Base-by-base conservation (phyloP, 1,284 basidiomycete species). In the Sporisorium scitamineum region DNA sequence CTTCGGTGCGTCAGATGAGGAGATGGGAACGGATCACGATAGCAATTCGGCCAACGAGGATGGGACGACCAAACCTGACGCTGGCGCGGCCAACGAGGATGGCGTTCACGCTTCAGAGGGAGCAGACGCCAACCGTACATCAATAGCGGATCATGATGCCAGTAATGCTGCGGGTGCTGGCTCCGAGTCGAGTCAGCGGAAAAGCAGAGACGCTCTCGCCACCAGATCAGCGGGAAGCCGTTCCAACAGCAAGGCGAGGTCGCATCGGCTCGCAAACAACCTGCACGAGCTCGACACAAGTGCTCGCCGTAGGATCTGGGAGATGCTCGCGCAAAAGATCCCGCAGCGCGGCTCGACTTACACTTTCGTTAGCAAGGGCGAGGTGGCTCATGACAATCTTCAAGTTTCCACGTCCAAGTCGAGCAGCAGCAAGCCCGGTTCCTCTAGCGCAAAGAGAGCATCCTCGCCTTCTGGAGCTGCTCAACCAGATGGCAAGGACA, bases 331-430 rank as follows among this genome's bases (percentile, higher is more conserved):
- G 2, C 64, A 68, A 18, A 76, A 71, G 64, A 70, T 71, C 37
- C 64, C 73, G 26, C 68, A 76, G 31, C 73, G 73, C n/a, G 73
- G 73, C 6, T 76, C 73, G 3, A 76, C 73, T 2, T 76, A 76
- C 41, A 76, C 68, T 5, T 76, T 76, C 20, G 68, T 76, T 55
- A 76, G 68, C 55, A 70, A 76, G 39, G 73, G 73, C 16, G 73
- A 76, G 37, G 68, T 76, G 2, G 73, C 68, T 5, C 73, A 70
- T 16, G 73, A 76, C 61, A 67, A 67, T 26, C 56, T 67, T 13
- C 64, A 67, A 37, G 60, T 61, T 5, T 63, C 64, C 13, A 22
- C 61, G 1, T 66, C 69, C 26, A 72, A 72, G 39, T 34, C 52
- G 3, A 24, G 54, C 37, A 34, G 26, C 31, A 45, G 37, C 45